Evolutionary conservation across 176 grass and related monocot species (phyloP).

Genomic region (Chloris gayana): DNA sequence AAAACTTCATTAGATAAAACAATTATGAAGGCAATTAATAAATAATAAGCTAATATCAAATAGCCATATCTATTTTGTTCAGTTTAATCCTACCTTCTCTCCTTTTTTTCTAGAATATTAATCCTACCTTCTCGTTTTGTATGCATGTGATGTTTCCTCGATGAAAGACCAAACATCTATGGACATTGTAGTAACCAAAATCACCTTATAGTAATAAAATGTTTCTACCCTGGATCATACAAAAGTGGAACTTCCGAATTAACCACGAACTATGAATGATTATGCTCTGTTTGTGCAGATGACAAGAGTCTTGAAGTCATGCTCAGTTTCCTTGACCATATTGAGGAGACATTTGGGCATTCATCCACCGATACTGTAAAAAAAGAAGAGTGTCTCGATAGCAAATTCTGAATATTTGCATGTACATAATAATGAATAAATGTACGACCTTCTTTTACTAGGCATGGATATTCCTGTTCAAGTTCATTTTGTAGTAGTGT

Average conservation of each 20-base stretch:
- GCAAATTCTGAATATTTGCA: too few relatives aligned
- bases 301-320: conserved; percentile 46
- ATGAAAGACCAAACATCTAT: neutral
- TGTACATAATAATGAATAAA: too few relatives aligned
- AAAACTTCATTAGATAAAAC: too few relatives aligned
- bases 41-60: too few relatives aligned
- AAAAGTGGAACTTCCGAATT: neutral
- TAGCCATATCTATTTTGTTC: too few relatives aligned
- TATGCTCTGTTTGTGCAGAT: conserved; percentile 43
- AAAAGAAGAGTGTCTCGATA: conserved; percentile 42
- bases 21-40: neutral
- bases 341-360: conserved; percentile 38
- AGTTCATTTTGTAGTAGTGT: too few relatives aligned
- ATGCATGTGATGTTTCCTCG: too few relatives aligned
- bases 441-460: too few relatives aligned
- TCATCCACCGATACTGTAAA: conserved; percentile 35
- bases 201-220: neutral
- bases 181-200: neutral
- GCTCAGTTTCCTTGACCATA: conserved; percentile 59
- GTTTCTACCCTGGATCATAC: neutral
- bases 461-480: too few relatives aligned
- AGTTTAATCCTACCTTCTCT: too few relatives aligned
- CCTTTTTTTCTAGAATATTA: too few relatives aligned
- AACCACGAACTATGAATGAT: neutral
- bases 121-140: too few relatives aligned